Percentiles rank a stretch among this genome's conserved stretches.
Evolutionary conservation across 352 stramenopile genomes (phyloP).

Genomic region (Aphanomyces astaci): DNA sequence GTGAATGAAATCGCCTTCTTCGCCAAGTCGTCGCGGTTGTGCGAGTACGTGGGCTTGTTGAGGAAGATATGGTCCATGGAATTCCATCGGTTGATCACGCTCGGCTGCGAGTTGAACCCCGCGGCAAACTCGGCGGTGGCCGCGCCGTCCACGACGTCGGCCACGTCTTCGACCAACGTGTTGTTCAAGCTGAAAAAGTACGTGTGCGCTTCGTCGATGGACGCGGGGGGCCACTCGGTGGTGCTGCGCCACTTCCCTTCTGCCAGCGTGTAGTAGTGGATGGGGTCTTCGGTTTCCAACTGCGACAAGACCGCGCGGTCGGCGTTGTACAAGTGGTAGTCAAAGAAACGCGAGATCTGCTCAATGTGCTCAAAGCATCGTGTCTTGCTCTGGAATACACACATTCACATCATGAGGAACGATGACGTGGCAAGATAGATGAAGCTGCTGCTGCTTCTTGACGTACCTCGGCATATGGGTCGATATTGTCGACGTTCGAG

Average conservation of each 20-base stretch:
- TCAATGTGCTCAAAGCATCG: slow-evolving; percentile 80
- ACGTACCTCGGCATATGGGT: slow-evolving; percentile 47
- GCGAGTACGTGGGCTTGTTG: slow-evolving; percentile 65
- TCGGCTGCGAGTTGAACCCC: neutral
- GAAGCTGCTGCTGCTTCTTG: neutral
- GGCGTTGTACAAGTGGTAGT: slow-evolving; percentile 68
- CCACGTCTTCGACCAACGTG: slow-evolving; percentile 29
- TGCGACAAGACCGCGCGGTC: slow-evolving; percentile 38
- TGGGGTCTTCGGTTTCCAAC: slow-evolving; percentile 57
- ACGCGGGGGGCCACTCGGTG: slow-evolving; percentile 49
- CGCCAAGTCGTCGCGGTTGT: slow-evolving; percentile 49
- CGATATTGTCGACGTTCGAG: slow-evolving; percentile 66
- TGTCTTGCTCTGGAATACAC: slow-evolving; percentile 42
- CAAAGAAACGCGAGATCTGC: slow-evolving; percentile 78
- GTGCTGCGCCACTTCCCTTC: slow-evolving; percentile 69
- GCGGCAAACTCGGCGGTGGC: neutral
- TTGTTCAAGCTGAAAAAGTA: slow-evolving; percentile 52
- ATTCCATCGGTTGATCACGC: slow-evolving; percentile 49
- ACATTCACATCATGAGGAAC: too few relatives aligned
- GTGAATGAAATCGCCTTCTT: slow-evolving; percentile 54
- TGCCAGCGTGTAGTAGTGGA: slow-evolving; percentile 75
- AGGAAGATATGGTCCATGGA: slow-evolving; percentile 67
- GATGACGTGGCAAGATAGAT: too few relatives aligned
- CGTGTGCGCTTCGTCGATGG: slow-evolving; percentile 37
- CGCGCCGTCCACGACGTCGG: slow-evolving; percentile 13